phyloP scores from a whole-genome alignment of 257 asterid genomes.

The Knoxia roxburghii region DNA sequence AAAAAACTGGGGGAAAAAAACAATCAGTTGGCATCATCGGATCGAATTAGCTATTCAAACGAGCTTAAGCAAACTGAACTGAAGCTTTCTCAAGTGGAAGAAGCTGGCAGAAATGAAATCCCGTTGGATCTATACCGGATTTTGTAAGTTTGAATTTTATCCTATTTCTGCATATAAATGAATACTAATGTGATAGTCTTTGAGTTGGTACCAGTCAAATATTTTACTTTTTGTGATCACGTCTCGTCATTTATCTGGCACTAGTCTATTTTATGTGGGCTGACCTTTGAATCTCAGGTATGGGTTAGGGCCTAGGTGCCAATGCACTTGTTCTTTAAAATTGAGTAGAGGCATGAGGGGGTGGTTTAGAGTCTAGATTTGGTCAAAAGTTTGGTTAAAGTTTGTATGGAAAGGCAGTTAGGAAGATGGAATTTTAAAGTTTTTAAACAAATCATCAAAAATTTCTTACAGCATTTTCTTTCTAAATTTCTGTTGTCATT shows the following conservation, averaged over 20 bases:
- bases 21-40: constrained; percentile 41
- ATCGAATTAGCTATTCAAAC: constrained; percentile 40
- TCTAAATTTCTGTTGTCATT: not conserved
- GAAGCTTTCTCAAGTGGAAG: constrained; percentile 73
- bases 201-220: not conserved
- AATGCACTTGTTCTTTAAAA: not conserved
- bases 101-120: constrained; percentile 63
- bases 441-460: not conserved
- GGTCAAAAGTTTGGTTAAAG: not conserved
- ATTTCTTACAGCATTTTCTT: not conserved
- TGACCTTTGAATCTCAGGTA: not conserved
- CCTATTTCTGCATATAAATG: not conserved
- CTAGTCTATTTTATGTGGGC: not conserved
- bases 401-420: not conserved
- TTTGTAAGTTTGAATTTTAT: constrained; percentile 51
- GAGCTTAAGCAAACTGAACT: constrained; percentile 70
- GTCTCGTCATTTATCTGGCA: not conserved
- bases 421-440: not conserved
- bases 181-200: not conserved
- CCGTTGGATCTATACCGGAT: constrained; percentile 87
- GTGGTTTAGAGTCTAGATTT: not conserved
- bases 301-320: not conserved
- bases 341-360: not conserved
- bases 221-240: not conserved
- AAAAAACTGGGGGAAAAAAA: constrained; percentile 56